Evolutionary conservation across 228 moss, liverwort and hornwort genomes (phyloP), one percentile per base, ranked within the genome.

Genomic region (Sphagnum magellanicum): DNA sequence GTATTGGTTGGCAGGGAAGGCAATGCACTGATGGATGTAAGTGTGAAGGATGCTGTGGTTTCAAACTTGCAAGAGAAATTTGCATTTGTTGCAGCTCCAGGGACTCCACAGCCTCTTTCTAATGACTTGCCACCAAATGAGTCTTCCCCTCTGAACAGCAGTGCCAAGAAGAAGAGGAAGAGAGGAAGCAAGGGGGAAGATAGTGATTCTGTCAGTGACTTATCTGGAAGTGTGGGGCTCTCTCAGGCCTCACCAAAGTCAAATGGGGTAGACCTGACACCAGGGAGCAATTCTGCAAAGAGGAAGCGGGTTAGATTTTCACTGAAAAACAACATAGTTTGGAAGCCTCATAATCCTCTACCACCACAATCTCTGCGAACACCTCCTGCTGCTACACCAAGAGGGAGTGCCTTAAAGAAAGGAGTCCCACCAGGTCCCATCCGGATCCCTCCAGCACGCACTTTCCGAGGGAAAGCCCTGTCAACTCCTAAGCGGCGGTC

Each of bases 351-450:
- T 58, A 90, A 87, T 9, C 98, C 98, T 49, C 82, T 98, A 5
- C 98, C 98, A 53, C 98, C 98, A 10, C 90, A 87, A 75, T 87
- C 90, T 55, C 75, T 98, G 79, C 81, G 98, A 64, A 98, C 98
- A 10, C 98, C 98, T 50, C 94, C 98, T 9, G 84, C 98, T 5
- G 98, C 98, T 17, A 98, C 92, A 14, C 98, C 98, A 1, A 78
- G 98, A 70, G 98, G 98, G 50, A 98, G 98, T 74, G 98, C 98
- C 49, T 66, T 98, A 69, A 98, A 98, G 84, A 80, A 87, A 46
- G 98, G 98, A 59, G 90, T 92, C n/a, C 85, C 84, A 48, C 89
- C 98, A 0, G 94, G 98, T 59, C 98, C 98, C 10, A 81, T 98
- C 53, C 94, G 90, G 14, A 61, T 74, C 53, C 78, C 73, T n/a